Percentiles rank a stretch among this genome's conserved stretches.
These are phyloP conservation scores for Erysimum cheiri DNA, from an alignment of 441 rosid species.

Conservation along the genomic window DNA sequence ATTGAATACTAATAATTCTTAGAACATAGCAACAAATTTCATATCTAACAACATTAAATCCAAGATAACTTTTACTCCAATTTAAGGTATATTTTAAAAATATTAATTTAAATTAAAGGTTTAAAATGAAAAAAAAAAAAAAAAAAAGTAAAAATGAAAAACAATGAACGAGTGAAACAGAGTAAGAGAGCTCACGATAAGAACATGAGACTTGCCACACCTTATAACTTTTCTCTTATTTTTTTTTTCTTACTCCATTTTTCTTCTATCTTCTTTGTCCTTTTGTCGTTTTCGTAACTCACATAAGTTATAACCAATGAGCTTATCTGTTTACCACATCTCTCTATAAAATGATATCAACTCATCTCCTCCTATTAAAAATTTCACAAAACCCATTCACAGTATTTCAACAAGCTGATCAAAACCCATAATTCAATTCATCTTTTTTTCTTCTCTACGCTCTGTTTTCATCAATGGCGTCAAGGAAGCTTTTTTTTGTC, in stretches of 20 bases:
- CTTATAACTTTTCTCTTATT: not conserved
- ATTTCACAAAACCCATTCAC: slow-evolving; percentile 12
- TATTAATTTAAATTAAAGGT: not conserved
- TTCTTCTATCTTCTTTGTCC: slow-evolving; percentile 18
- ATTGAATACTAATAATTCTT: not conserved
- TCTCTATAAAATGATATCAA: slow-evolving; percentile 44
- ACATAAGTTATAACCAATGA: slow-evolving; percentile 34
- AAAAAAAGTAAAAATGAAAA: not conserved
- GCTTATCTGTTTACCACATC: slow-evolving; percentile 45
- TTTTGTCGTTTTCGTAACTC: slow-evolving; percentile 43
- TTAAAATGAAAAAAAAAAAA: not conserved
- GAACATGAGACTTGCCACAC: slow-evolving; percentile 36
- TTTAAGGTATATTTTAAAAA: not conserved
- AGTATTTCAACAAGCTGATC: not conserved
- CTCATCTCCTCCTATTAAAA: slow-evolving; percentile 15
- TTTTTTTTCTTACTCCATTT: not conserved
- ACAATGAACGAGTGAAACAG: slow-evolving; percentile 14
- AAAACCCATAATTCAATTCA: slow-evolving; percentile 6
- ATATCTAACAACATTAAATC: slow-evolving; percentile 18
- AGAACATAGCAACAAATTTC: not conserved
- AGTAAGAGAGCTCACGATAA: slow-evolving; percentile 38
- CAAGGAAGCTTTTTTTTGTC: slow-evolving; percentile 53
- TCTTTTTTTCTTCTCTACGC: slow-evolving; percentile 6
- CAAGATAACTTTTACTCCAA: not conserved
- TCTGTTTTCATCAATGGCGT: slow-evolving; percentile 53